Conservation (phyloP, 352 stramenopile species). For the Blastocystis sp. region DNA sequence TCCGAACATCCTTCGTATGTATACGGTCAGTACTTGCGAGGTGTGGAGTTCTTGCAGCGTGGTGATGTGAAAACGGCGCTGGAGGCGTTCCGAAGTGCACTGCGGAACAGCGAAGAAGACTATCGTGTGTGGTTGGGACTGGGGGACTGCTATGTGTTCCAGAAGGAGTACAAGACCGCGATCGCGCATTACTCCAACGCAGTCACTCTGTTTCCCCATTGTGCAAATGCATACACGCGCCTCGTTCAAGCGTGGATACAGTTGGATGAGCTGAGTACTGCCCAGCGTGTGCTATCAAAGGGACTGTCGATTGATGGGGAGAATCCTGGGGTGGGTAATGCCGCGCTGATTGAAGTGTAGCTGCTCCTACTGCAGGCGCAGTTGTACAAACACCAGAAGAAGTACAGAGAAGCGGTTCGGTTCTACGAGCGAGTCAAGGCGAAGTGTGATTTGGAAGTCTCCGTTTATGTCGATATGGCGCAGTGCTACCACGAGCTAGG, state of each 20-base stretch:
- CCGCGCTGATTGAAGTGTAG: not conserved
- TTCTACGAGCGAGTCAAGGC: conserved; percentile 17
- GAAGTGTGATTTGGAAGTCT: conserved; percentile 18
- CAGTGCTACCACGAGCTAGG: conserved; percentile 64
- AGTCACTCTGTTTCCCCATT: conserved; percentile 18
- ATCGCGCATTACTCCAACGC: conserved; percentile 33
- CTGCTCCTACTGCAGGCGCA: conserved; percentile 38
- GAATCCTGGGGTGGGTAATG: not conserved
- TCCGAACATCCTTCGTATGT: not conserved
- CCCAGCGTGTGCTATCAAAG: not conserved
- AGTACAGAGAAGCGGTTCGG: conserved; percentile 20
- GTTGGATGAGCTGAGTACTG: not conserved
- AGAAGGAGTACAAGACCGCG: not conserved
- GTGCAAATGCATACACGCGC: conserved; percentile 17
- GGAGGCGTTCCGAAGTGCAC: conserved; percentile 14
- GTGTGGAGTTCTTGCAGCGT: conserved; percentile 11
- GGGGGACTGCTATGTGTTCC: conserved; percentile 34
- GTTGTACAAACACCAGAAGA: conserved; percentile 25
- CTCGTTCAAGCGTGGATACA: conserved; percentile 38
- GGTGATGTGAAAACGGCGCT: conserved; percentile 13
- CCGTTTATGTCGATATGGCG: conserved; percentile 52
- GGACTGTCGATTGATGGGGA: conserved; percentile 12
- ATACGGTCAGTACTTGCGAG: conserved; percentile 27
- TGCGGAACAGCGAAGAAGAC: not conserved
- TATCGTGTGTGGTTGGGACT: conserved; percentile 57